Conservation (phyloP, 78 protist species). For the Speleostelium caveatum region DNA sequence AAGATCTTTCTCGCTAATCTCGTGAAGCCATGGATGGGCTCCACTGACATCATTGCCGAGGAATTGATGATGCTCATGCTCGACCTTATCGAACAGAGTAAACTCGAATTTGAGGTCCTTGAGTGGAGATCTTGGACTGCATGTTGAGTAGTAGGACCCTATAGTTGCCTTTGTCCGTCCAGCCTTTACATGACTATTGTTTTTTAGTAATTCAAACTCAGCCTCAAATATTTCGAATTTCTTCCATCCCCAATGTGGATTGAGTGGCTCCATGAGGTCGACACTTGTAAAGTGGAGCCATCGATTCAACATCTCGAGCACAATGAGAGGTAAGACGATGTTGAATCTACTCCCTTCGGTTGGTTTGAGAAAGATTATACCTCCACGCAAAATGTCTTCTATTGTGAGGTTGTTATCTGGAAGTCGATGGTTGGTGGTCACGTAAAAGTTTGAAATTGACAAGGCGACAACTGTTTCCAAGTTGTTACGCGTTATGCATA, state of each 20-base stretch:
- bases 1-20: background rate
- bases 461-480: background rate
- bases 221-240: background rate
- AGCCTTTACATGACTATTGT: background rate
- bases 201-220: background rate
- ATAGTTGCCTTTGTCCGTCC: too few relatives aligned
- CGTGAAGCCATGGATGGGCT: too few relatives aligned
- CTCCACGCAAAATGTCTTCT: background rate
- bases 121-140: background rate
- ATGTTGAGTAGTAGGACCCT: too few relatives aligned
- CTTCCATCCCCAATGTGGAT: background rate
- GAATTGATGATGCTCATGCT: background rate
- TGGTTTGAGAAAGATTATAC: conserved; percentile 9
- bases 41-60: background rate
- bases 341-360: background rate
- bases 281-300: background rate
- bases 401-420: background rate
- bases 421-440: background rate
- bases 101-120: background rate
- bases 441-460: background rate
- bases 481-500: background rate
- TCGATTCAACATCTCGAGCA: conserved; percentile 1
- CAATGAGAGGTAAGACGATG: background rate
- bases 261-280: conserved; percentile 1
- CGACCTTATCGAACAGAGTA: background rate